These are phyloP conservation scores for Colletotrichum endophyticum DNA, from an alignment of 2,329 filamentous ascomycete genomes.

Conservation along the genomic window DNA sequence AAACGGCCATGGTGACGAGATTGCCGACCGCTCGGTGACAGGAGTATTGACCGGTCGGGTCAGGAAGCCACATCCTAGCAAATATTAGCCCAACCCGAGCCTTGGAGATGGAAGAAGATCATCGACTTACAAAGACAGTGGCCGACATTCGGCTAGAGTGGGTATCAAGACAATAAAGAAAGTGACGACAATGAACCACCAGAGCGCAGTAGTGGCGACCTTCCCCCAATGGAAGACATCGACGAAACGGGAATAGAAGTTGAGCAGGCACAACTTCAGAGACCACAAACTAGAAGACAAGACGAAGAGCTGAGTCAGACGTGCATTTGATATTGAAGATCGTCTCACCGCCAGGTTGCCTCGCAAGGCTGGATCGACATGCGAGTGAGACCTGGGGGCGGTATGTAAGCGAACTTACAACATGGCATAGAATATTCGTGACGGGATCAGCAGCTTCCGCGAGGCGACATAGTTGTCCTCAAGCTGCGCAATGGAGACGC, in stretches of 20 bases:
- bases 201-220: constrained; percentile 22
- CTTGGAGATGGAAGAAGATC: not conserved
- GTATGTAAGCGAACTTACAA: constrained; percentile 25
- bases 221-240: constrained; percentile 26
- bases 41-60: constrained; percentile 1
- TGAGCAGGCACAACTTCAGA: constrained; percentile 32
- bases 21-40: constrained; percentile 31
- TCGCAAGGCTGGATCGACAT: not conserved
- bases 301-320: not conserved
- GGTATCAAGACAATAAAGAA: constrained; percentile 30
- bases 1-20: constrained; percentile 31
- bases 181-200: constrained; percentile 30
- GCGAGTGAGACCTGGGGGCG: not conserved
- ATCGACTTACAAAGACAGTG: constrained; percentile 24
- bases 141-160: constrained; percentile 31
- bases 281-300: constrained; percentile 28
- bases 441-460: constrained; percentile 30
- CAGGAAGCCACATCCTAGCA: constrained; percentile 5
- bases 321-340: not conserved
- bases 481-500: constrained; percentile 20
- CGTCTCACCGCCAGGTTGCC: not conserved
- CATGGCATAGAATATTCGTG: constrained; percentile 32
- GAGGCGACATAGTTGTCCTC: constrained; percentile 26
- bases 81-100: not conserved
- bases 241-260: constrained; percentile 35